phyloP scores from a whole-genome alignment of 345 rosid species.

The Citrus reticulata region DNA sequence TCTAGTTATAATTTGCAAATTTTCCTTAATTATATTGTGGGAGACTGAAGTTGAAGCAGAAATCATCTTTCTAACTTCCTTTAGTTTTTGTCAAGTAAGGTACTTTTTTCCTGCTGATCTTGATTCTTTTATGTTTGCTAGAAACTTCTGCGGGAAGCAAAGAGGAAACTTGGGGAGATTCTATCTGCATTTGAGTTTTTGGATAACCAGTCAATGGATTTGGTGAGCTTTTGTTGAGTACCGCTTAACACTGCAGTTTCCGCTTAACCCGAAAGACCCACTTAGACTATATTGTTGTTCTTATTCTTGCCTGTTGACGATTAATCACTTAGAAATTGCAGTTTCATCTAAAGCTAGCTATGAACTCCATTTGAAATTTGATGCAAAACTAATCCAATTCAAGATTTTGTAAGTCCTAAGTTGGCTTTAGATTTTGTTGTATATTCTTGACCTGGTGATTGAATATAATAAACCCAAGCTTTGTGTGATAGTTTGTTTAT shows the following conservation, averaged over 20 bases:
- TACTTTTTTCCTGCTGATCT: not conserved
- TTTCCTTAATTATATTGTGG: not conserved
- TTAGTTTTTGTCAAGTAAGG: not conserved
- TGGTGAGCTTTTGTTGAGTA: constrained; percentile 40
- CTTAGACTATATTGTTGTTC: not conserved
- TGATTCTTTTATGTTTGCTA: constrained; percentile 23
- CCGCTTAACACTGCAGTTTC: too few relatives aligned
- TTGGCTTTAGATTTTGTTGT: not conserved
- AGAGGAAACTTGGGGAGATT: constrained; percentile 88
- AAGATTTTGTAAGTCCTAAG: not conserved
- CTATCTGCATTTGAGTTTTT: constrained; percentile 89
- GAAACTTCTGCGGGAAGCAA: constrained; percentile 86
- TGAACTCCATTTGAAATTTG: constrained; percentile 1
- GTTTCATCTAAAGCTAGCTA: not conserved
- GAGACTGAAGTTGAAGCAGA: not conserved
- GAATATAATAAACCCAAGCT: not conserved
- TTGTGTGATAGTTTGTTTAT: not conserved
- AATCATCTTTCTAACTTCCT: not conserved
- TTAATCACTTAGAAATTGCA: constrained; percentile 1
- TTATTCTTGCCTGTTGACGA: not conserved
- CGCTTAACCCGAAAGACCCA: too few relatives aligned
- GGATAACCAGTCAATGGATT: constrained; percentile 70
- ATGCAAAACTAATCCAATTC: constrained; percentile 3
- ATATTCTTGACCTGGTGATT: not conserved
- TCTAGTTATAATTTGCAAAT: not conserved